Conservation (phyloP, 2,329 filamentous ascomycete genomes). For the Fusarium sp. region DNA sequence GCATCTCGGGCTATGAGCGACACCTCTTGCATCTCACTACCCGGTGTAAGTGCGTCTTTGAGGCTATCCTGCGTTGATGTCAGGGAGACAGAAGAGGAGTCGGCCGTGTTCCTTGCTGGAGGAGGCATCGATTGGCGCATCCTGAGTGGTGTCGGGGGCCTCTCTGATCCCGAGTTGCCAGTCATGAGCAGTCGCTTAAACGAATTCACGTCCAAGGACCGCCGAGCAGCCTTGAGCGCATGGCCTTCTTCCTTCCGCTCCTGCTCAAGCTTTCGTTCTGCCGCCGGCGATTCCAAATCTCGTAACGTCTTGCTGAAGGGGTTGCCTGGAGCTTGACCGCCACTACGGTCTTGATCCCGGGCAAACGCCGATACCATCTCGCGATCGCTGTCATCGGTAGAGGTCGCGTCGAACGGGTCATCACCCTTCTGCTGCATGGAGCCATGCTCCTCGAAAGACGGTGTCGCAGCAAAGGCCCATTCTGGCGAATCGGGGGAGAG, state of each 20-base stretch:
- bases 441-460: conserved; percentile 45
- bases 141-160: conserved; percentile 4
- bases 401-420: conserved; percentile 48
- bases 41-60: conserved; percentile 11
- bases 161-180: conserved; percentile 62
- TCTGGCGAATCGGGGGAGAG: conserved; percentile 64
- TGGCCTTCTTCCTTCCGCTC: conserved; percentile 46
- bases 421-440: conserved; percentile 35
- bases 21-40: conserved; percentile 31
- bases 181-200: conserved; percentile 83
- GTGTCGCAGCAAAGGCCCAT: conserved; percentile 46
- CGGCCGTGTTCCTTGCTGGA: conserved; percentile 7
- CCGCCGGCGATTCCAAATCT: conserved; percentile 57
- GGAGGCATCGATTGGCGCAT: conserved; percentile 18
- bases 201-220: conserved; percentile 77
- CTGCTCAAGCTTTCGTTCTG: conserved; percentile 45
- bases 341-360: conserved; percentile 37
- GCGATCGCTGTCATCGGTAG: conserved; percentile 44
- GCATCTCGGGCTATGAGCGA: conserved; percentile 35
- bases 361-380: conserved; percentile 36
- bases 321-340: conserved; percentile 44
- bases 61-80: conserved; percentile 27
- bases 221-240: conserved; percentile 50
- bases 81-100: conserved; percentile 30
- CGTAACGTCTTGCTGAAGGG: conserved; percentile 67